These are phyloP conservation scores for Volvox reticuliferus DNA, from an alignment of 139 green algal genomes.

Conservation along the genomic window DNA sequence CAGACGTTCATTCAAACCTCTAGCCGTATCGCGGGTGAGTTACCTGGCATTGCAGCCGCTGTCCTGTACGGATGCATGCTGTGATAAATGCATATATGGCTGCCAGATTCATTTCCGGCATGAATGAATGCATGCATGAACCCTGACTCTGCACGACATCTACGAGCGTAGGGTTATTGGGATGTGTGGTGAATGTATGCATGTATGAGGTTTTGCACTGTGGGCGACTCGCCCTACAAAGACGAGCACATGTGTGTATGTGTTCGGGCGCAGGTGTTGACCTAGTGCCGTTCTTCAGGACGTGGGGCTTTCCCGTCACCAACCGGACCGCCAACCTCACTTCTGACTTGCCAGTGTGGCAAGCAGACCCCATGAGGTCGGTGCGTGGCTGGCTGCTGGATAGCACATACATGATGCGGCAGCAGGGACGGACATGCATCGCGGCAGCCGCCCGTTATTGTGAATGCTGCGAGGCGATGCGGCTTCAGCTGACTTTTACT, in stretches of 20 bases:
- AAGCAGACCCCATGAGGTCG: not conserved
- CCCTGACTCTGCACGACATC: too few relatives aligned
- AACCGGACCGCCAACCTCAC: not conserved
- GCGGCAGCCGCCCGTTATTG: not conserved
- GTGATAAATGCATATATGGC: not conserved
- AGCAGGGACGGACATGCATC: not conserved
- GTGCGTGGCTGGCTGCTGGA: not conserved
- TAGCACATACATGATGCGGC: not conserved
- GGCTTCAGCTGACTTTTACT: not conserved
- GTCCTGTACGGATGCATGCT: not conserved
- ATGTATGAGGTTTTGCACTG: too few relatives aligned
- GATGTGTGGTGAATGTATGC: not conserved
- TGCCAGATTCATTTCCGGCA: too few relatives aligned
- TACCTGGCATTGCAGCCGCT: not conserved
- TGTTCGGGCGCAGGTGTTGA: not conserved
- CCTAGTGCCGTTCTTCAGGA: constrained; percentile 23
- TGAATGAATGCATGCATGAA: too few relatives aligned
- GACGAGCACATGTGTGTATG: not conserved
- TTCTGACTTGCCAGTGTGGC: not conserved
- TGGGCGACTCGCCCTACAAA: too few relatives aligned
- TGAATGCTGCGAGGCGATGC: not conserved
- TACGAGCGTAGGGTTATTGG: too few relatives aligned
- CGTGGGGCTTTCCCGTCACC: constrained; percentile 1
- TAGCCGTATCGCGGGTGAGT: not conserved
- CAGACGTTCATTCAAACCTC: constrained; percentile 2